Evolutionary conservation across 345 rosid species (phyloP).

Genomic region (Dipteronia dyeriana): DNA sequence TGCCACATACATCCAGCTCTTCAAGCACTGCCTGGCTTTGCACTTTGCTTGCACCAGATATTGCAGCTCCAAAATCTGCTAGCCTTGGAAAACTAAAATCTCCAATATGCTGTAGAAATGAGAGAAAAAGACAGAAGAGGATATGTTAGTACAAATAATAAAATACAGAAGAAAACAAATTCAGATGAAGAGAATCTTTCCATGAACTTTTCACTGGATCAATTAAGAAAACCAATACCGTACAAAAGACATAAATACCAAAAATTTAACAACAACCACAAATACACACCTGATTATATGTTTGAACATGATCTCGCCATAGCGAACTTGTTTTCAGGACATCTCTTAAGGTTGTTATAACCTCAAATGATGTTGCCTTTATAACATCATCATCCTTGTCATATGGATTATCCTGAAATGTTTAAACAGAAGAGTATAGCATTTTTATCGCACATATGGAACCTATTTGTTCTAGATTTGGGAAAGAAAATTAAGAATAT

Average conservation of each 20-base stretch:
- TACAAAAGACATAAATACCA: not conserved
- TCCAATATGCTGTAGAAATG: slow-evolving; percentile 80
- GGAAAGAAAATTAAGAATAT: slow-evolving; percentile 8
- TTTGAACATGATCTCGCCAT: slow-evolving; percentile 97
- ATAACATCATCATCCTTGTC: slow-evolving; percentile 94
- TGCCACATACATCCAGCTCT: slow-evolving; percentile 89
- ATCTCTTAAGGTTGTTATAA: slow-evolving; percentile 91
- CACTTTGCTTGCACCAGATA: slow-evolving; percentile 88
- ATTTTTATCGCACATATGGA: not conserved
- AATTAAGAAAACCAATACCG: not conserved
- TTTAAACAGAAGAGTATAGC: slow-evolving; percentile 7
- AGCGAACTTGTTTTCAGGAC: slow-evolving; percentile 85
- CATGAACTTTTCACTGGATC: not conserved
- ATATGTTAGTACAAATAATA: not conserved
- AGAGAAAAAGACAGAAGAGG: not conserved
- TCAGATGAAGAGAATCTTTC: not conserved
- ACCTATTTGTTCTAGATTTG: not conserved
- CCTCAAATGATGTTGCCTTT: slow-evolving; percentile 94
- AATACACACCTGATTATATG: slow-evolving; percentile 72
- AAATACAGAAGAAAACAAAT: not conserved
- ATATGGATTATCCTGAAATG: slow-evolving; percentile 76
- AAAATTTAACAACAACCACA: slow-evolving; percentile 24
- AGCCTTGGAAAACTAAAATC: slow-evolving; percentile 85
- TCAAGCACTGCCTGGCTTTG: slow-evolving; percentile 92
- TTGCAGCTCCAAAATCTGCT: slow-evolving; percentile 99